Percentiles rank a stretch among this genome's conserved stretches.
Evolutionary conservation across 495 filamentous ascomycete genomes (phyloP).

Genomic region (Aspergillus coremiiformis): DNA sequence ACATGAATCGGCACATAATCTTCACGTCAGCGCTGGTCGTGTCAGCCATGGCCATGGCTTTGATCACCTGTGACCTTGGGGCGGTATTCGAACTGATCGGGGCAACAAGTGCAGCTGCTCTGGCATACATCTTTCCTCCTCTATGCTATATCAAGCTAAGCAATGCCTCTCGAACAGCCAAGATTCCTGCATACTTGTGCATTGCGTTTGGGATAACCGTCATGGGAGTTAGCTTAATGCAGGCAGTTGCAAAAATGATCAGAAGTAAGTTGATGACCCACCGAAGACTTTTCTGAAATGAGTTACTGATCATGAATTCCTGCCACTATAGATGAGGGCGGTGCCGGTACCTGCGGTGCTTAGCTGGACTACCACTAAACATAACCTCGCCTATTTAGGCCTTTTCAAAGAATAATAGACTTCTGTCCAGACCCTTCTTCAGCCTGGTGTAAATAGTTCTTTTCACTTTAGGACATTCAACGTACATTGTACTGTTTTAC

Average conservation of each 20-base stretch:
- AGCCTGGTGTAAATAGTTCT: slow-evolving; percentile 10
- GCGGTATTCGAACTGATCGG: slow-evolving; percentile 93
- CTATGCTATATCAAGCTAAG: slow-evolving; percentile 92
- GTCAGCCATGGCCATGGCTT: slow-evolving; percentile 63
- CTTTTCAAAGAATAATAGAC: not conserved
- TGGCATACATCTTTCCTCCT: slow-evolving; percentile 93
- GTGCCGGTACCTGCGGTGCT: slow-evolving; percentile 21
- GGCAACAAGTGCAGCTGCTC: slow-evolving; percentile 83
- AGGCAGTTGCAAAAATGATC: slow-evolving; percentile 63
- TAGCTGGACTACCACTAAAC: slow-evolving; percentile 1
- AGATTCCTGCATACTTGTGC: slow-evolving; percentile 59
- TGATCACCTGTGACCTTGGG: slow-evolving; percentile 88
- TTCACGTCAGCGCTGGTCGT: slow-evolving; percentile 76
- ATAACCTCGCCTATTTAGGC: not conserved
- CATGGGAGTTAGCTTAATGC: slow-evolving; percentile 74
- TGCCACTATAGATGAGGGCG: slow-evolving; percentile 26
- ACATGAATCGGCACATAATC: slow-evolving; percentile 74
- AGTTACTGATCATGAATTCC: not conserved
- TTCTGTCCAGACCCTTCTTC: not conserved
- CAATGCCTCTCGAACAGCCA: slow-evolving; percentile 57
- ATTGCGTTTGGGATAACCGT: slow-evolving; percentile 73
- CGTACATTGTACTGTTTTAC: not conserved
- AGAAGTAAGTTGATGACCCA: slow-evolving; percentile 25
- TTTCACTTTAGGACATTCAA: not conserved
- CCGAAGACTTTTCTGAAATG: not conserved